Conservation (phyloP, 345 rosid species). For the Garcia nutans region DNA sequence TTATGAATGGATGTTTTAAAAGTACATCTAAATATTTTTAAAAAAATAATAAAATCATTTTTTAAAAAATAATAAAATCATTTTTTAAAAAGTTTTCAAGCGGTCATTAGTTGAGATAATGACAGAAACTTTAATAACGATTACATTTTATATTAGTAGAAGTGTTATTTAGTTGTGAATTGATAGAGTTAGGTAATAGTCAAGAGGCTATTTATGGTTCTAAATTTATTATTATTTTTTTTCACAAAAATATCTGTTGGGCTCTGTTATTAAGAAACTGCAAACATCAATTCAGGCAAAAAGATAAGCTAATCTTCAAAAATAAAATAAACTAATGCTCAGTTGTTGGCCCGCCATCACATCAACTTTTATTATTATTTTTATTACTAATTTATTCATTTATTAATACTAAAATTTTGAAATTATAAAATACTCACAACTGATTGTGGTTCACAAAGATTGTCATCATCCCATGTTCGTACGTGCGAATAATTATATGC, state of each 20-base stretch:
- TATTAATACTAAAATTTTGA: no score
- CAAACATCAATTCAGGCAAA: not conserved
- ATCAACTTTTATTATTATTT: not conserved
- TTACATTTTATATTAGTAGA: no score
- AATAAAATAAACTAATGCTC: not conserved
- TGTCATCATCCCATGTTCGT: not conserved
- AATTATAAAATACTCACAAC: not conserved
- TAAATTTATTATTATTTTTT: constrained; percentile 3
- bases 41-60: no score
- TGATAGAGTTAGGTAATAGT: not conserved
- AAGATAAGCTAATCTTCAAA: not conserved
- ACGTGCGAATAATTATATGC: no score
- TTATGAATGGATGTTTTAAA: no score
- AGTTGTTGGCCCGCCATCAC: constrained; percentile 24
- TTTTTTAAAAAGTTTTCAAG: no score
- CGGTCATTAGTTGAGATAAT: no score
- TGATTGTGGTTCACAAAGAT: constrained; percentile 26
- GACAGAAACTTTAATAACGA: no score
- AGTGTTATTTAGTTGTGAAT: no score
- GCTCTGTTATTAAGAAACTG: not conserved
- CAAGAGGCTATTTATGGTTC: constrained; percentile 2
- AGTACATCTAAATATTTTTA: no score
- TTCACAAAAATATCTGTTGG: constrained; percentile 15
- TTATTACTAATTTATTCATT: no score
- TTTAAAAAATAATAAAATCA: no score